Base-by-base conservation (phyloP, 2,329 filamentous ascomycete species). In the Stagonosporopsis vannaccii region DNA sequence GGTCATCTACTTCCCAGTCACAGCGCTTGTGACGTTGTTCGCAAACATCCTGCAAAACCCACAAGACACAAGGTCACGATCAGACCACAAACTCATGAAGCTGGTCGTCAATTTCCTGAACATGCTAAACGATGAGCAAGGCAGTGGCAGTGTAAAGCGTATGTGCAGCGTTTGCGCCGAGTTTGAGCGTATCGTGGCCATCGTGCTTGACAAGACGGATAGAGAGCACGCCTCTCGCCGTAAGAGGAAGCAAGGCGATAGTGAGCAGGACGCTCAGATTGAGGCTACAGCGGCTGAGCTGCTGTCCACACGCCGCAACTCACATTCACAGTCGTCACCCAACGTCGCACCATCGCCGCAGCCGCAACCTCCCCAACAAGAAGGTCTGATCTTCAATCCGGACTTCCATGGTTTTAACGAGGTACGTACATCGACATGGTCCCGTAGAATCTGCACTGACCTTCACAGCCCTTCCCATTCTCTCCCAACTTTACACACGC, bases 11-110 rank as follows among this genome's bases (percentile, higher is more conserved):
- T 99, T 97, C 78, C 95, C 95, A 0, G 93, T 99, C 8, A 96
- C 95, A 0, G 91, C 95, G 1, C 84, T 98, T 4, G 92, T 99
- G 40, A 98, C 95, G 0, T 80, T 99, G 2, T 99, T 99, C 70
- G 93, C 94, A 56, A 97, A 98, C 69, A 96, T 98, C 42, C 78
- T 99, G 0, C 95, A 99, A 73, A 98, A 98, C 66, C 95, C 95
- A 0, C 86, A 94, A 56, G 95, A 99, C 70, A 87, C 90, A 1
- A 85, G 92, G 41, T 94, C 94, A 37, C 88, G 92, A 51, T 92
- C 92, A 1, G 95, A 99, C 73, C 87, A 95, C 15, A 90, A 90
- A 63, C 79, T 98, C 19, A 97, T 99, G 92, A 92, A 89, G 65
- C 83, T 94, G 7, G 95, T 99, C 1, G 93, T 98, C 51, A 92